Conservation (phyloP, 805 yeast genomes). For the Candida wancherniae region DNA sequence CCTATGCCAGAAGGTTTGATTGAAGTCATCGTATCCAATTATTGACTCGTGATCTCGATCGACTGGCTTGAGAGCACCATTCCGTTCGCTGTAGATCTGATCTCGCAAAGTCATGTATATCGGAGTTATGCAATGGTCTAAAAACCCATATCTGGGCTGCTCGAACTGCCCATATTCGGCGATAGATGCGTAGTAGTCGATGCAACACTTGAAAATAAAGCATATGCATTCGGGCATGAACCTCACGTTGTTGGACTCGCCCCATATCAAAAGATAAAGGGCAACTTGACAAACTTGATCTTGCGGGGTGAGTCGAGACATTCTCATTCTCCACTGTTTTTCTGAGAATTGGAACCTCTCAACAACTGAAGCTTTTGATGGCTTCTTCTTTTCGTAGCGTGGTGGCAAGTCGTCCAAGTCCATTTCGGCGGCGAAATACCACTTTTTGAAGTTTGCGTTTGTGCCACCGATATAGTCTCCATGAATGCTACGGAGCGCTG, state of each 20-base stretch:
- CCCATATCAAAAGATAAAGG: slow-evolving; percentile 76
- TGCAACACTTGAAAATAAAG: slow-evolving; percentile 77
- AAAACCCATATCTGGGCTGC: slow-evolving; percentile 35
- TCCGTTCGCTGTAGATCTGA: slow-evolving; percentile 45
- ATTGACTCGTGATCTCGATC: slow-evolving; percentile 63
- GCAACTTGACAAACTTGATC: slow-evolving; percentile 63
- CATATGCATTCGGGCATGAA: slow-evolving; percentile 89
- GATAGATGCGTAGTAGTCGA: slow-evolving; percentile 55
- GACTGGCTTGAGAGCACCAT: slow-evolving; percentile 41
- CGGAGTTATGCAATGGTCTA: slow-evolving; percentile 73
- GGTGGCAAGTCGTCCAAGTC: slow-evolving; percentile 37
- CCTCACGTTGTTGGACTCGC: slow-evolving; percentile 81
- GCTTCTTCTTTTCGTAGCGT: slow-evolving; percentile 15
- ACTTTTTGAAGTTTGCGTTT: slow-evolving; percentile 62
- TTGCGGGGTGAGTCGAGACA: slow-evolving; percentile 45
- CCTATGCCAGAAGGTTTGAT: slow-evolving; percentile 81
- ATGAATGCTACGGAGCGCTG: slow-evolving; percentile 58
- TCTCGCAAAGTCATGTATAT: slow-evolving; percentile 56
- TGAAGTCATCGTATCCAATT: slow-evolving; percentile 87
- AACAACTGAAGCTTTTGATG: slow-evolving; percentile 1
- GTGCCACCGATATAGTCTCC: slow-evolving; percentile 73
- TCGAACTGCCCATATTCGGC: slow-evolving; percentile 21
- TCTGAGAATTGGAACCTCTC: slow-evolving; percentile 26
- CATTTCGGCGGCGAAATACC: slow-evolving; percentile 74
- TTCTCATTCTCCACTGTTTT: slow-evolving; percentile 46